Base-by-base conservation (phyloP, 2,329 filamentous ascomycete genomes). In the Ceratocystis variospora region DNA sequence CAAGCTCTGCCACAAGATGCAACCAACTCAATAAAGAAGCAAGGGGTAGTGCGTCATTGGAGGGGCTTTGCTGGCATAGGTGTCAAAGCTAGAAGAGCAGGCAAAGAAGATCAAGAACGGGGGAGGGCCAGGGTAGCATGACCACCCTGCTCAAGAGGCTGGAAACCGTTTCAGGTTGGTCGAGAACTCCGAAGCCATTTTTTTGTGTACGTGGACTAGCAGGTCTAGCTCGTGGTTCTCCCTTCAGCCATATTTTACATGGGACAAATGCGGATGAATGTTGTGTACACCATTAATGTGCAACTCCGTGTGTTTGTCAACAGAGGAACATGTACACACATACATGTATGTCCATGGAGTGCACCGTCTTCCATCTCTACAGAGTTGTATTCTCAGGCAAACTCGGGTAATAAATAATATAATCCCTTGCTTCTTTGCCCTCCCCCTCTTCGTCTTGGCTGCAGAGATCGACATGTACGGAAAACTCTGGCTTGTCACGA, bases 91-190 rank as follows among this genome's bases (percentile, higher is more conserved):
- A 55, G 48, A 41, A 15, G 37, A 15, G 37, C 37, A 48, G 46
- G 17, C 19, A 48, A n/a, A 22, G 17, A 48, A 31, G 50, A 55
- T 7, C 19, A 15, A 22, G 50, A 55, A 31, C 6, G 12, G 7
- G 53, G 10, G n/a, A n/a, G n/a, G n/a, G n/a, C n/a, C n/a, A n/a
- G 10, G 53, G 17, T 33, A 6, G 53, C 28, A 31, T 25, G 17
- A 33, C 17, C 10, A 5, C 53, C 53, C 22, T 57, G 53, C 12
- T n/a, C 22, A 57, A 57, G 53, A 17, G 25, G 53, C 53, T 57
- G 53, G 53, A 25, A 12, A 25, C 19, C 53, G 53, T 57, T 57
- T 57, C 53, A 57, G 53, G 53, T 57, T 57, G 53, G 53, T 57
- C 53, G 53, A 57, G 12, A 57, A 33, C 22, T 57, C 53, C 25